These are phyloP conservation scores for Tillandsia fasciculata DNA, from an alignment of 176 grass and related monocot genomes.

Conservation along the genomic window DNA sequence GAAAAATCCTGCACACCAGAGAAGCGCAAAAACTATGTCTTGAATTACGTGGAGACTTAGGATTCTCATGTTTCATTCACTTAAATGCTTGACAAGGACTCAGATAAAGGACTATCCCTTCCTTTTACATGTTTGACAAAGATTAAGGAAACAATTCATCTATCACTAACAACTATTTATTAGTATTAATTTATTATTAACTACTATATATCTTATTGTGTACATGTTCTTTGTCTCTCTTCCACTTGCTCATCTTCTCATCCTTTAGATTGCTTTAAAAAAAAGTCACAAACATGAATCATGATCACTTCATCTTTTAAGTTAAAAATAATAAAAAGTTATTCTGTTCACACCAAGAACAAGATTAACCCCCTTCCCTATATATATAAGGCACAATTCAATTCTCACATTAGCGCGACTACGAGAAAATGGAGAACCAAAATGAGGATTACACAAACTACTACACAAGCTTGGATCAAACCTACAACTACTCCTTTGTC, in stretches of 20 bases:
- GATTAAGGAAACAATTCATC: no score
- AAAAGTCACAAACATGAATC: background rate
- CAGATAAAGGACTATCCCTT: no score
- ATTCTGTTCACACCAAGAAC: constrained; percentile 1
- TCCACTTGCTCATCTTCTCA: background rate
- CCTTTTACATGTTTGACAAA: no score
- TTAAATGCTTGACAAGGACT: no score
- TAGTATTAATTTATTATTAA: no score
- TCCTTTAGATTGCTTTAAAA: background rate
- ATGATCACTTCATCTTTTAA: background rate
- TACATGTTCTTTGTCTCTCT: background rate
- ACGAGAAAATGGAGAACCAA: background rate
- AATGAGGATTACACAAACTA: background rate
- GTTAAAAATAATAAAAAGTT: background rate
- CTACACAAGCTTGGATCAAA: background rate
- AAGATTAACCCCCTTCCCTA: background rate
- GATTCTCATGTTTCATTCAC: no score
- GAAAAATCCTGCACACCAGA: no score
- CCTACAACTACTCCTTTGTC: constrained; percentile 13
- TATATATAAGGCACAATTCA: no score
- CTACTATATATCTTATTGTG: background rate
- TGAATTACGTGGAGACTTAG: no score
- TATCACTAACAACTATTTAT: no score
- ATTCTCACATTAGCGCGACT: background rate
- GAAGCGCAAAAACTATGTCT: no score